Evolutionary conservation across 768 basidiomycete species (phyloP).

Genomic region (Dioszegia crocea): DNA sequence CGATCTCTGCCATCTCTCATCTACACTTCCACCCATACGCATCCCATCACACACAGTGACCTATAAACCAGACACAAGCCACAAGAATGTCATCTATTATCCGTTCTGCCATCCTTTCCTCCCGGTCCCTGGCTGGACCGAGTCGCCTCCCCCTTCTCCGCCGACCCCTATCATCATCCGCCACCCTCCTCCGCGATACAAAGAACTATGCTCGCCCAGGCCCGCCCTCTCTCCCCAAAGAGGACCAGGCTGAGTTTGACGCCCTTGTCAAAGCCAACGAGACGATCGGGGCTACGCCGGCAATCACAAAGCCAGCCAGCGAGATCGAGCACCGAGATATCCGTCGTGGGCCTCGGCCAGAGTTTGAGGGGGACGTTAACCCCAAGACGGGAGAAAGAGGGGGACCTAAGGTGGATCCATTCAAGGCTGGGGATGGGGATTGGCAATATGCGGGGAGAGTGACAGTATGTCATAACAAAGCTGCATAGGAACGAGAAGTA

Average conservation of each 20-base stretch:
- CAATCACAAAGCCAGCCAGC: constrained; percentile 13
- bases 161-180: not conserved
- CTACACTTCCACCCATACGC: no score
- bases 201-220: constrained; percentile 33
- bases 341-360: constrained; percentile 32
- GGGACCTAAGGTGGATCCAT: constrained; percentile 48
- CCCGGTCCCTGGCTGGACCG: not conserved
- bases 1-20: not conserved
- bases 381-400: constrained; percentile 47
- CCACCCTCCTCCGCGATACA: constrained; percentile 9
- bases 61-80: no score
- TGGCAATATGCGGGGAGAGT: constrained; percentile 49
- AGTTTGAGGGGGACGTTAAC: constrained; percentile 47
- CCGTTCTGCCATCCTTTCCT: not conserved
- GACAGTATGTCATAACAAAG: constrained; percentile 33
- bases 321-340: constrained; percentile 41
- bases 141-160: constrained; percentile 3
- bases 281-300: constrained; percentile 29
- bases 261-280: constrained; percentile 31
- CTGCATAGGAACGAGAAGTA: not conserved
- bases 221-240: constrained; percentile 39
- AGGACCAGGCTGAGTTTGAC: constrained; percentile 48
- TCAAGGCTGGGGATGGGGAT: constrained; percentile 41
- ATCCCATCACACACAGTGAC: no score
- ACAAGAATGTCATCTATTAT: not conserved